Percentiles rank a stretch among this genome's conserved stretches.
These are phyloP conservation scores for Pseudevernia furfuracea DNA, from an alignment of 495 filamentous ascomycete genomes.

Conservation along the genomic window DNA sequence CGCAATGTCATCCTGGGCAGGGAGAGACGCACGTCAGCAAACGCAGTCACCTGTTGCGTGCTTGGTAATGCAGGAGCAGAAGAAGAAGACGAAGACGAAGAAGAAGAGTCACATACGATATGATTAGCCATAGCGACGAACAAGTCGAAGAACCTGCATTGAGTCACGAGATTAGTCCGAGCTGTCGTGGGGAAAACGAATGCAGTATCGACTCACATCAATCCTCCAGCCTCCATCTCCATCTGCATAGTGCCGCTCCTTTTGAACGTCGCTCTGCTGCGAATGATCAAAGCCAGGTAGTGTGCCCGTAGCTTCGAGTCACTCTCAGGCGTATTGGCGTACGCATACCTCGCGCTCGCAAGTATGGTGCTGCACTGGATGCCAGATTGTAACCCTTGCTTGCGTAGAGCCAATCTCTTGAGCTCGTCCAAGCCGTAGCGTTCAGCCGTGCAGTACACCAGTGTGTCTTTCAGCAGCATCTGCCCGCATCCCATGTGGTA, in stretches of 20 bases:
- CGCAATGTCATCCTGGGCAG: slow-evolving; percentile 28
- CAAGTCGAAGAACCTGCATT: slow-evolving; percentile 66
- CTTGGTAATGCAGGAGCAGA: neutral
- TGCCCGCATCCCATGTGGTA: slow-evolving; percentile 57
- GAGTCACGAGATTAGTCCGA: neutral
- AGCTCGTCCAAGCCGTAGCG: slow-evolving; percentile 74
- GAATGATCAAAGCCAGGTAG: slow-evolving; percentile 86
- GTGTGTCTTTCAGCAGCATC: slow-evolving; percentile 75
- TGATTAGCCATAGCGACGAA: slow-evolving; percentile 92
- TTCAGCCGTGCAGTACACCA: slow-evolving; percentile 83
- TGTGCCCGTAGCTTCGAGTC: slow-evolving; percentile 85
- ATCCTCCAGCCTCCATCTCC: slow-evolving; percentile 82
- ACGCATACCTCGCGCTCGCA: slow-evolving; percentile 73
- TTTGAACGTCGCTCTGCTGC: slow-evolving; percentile 79
- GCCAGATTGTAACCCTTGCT: slow-evolving; percentile 76
- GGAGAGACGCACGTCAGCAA: slow-evolving; percentile 18
- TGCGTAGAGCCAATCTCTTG: slow-evolving; percentile 73
- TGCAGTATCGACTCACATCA: slow-evolving; percentile 36
- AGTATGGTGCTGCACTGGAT: slow-evolving; percentile 81
- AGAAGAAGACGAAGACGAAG: no score
- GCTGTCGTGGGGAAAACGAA: neutral
- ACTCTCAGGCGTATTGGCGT: slow-evolving; percentile 77
- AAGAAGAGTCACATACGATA: slow-evolving; percentile 44
- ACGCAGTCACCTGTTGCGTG: neutral
- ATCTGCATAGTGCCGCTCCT: slow-evolving; percentile 92